Base-by-base conservation (phyloP, 441 rosid genomes). In the Adansonia rubrostipa region DNA sequence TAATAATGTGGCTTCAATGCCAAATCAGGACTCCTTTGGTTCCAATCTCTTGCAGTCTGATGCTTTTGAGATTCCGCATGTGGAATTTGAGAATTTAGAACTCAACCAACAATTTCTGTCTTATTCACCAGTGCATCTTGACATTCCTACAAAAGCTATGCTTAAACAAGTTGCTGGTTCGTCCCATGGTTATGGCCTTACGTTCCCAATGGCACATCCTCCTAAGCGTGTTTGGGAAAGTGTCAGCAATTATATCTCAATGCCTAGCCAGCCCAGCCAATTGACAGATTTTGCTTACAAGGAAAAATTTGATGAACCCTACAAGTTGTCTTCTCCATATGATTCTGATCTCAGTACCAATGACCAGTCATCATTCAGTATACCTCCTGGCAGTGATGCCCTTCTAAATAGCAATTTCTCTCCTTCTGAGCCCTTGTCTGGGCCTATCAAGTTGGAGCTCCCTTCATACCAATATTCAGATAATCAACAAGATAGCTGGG, bases 381-480 rank as follows among this genome's bases (percentile, higher is more conserved):
- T 83, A 74, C 80, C 87, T 88, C 90, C 84, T 82, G 90, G 92
- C 82, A 66, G 93, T 90, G 93, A 93, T 85, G 75, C 93, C 94
- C 87, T 88, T 86, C 74, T 88, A 84, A 88, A 89, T 91, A 93
- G 95, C 91, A 78, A 85, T 85, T 86, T 89, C 92, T 88, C 97
- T 86, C 82, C 98, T 97, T 94, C 97, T 77, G 89, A 84, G 90
- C 91, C 96, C 84, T 67, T 48, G 22, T 80, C 84, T 20, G 96
- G 85, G 95, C 87, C 92, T 81, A 81, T 90, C 94, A 96, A 93
- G 98, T 87, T 88, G 94, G 99, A 96, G 98, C 98, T 94, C 99
- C 99, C 98, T 96, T 97, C 99, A 97, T 93, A 92, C 99, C 99
- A 97, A 97, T 91, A 89, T 92, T 72, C 92, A 80, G 96, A 93